Percentiles rank a stretch among this genome's conserved stretches.
Evolutionary conservation across 768 basidiomycete species (phyloP).

Genomic region (Tulasnella sp.): DNA sequence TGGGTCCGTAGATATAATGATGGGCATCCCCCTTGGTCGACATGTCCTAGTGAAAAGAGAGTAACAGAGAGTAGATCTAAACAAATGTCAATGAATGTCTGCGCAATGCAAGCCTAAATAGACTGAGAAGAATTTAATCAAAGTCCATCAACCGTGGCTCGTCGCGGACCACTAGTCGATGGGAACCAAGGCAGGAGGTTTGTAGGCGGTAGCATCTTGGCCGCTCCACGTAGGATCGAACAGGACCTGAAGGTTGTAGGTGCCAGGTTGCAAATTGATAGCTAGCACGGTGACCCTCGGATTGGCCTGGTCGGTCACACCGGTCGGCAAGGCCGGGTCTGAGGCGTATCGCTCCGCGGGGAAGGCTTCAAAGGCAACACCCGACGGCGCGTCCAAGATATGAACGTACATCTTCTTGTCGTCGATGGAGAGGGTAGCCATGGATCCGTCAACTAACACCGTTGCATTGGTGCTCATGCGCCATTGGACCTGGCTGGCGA

Average conservation of each 20-base stretch:
- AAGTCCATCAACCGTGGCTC: no score
- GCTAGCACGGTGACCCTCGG: conserved; percentile 68
- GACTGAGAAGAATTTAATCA: no score
- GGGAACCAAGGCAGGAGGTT: conserved; percentile 58
- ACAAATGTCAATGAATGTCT: no score
- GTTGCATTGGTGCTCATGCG: conserved; percentile 95
- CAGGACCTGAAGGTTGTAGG: conserved; percentile 67
- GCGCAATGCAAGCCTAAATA: no score
- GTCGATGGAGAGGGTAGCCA: conserved; percentile 31
- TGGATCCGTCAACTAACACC: conserved; percentile 22
- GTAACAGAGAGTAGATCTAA: no score
- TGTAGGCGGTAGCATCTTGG: conserved; percentile 45
- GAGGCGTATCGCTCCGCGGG: conserved; percentile 43
- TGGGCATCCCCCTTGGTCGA: no score
- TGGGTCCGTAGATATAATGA: no score
- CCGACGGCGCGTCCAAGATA: conserved; percentile 53
- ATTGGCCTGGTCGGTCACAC: conserved; percentile 56
- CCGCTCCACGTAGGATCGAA: conserved; percentile 86
- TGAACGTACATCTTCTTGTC: conserved; percentile 52
- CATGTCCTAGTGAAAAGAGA: no score
- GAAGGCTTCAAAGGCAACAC: conserved; percentile 48
- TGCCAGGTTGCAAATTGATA: conserved; percentile 53
- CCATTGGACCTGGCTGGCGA: conserved; percentile 56
- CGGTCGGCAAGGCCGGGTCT: conserved; percentile 54
- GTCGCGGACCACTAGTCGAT: conserved; percentile 64